Evolutionary conservation across 768 basidiomycete genomes (phyloP), one percentile per base, ranked within the genome.

Genomic region (Trametopsis cervina): DNA sequence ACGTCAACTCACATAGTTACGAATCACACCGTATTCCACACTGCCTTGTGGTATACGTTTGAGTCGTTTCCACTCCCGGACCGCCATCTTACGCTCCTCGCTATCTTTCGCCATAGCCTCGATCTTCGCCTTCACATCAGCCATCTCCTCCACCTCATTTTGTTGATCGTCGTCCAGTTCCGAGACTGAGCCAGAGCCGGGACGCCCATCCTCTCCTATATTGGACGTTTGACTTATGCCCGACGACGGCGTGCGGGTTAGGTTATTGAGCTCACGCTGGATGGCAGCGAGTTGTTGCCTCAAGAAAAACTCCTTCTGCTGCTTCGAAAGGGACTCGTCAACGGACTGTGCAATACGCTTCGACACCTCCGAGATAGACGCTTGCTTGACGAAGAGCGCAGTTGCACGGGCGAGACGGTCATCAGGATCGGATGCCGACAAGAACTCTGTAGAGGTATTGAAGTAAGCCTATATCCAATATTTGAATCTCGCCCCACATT

Each of bases 21-120:
- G 73, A 42, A 93, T 83, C 27, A 95, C 92, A 3, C 91, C 89
- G 59, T 89, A 81, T 69, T 96, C 94, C 2, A 91, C 89, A 44
- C 88, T 89, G 15, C 90, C 89, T 26, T 83, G 80, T 0, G 91
- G 90, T n/a, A 90, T 94, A 17, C 90, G 79, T 63, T 83, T 85
- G 25, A 96, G 67, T 37, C 94, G 69, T 57, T 81, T 78, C 78
- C 88, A 89, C 61, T 97, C 94, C 26, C 89, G 67, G 0, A 84
- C 76, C 20, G 85, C 86, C 63, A 86, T 83, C 62, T 84, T 88
- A 36, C 88, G 74, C 61, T 91, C 89, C 62, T 93, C 90, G 29
- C 77, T 81, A 12, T 82, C 84, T 10, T 70, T 69, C 10, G 75
- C 75, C 71, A 90, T 82, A 0, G 79, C 80, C 52, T 90, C 86